phyloP scores from a whole-genome alignment of 1,139 yeast species.

The Debaryomycetaceae sp. region DNA sequence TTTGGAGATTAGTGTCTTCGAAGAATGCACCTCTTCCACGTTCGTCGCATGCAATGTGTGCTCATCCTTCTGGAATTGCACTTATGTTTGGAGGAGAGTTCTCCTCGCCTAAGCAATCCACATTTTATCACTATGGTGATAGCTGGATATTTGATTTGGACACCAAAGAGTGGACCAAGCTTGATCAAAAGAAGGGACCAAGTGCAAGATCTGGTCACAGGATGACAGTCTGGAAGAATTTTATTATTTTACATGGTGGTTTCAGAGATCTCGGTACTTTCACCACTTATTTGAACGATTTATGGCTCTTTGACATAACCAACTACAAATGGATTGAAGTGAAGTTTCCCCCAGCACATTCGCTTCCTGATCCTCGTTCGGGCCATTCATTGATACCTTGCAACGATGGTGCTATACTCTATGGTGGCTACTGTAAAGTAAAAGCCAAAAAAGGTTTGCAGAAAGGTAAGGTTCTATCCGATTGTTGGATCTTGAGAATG shows the following conservation, averaged over 20 bases:
- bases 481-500: conserved; percentile 87
- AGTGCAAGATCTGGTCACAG: conserved; percentile 90
- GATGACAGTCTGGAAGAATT: conserved; percentile 88
- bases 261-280: conserved; percentile 85
- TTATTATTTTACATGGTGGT: conserved; percentile 82
- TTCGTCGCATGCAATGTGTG: conserved; percentile 90
- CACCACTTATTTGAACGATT: conserved; percentile 78
- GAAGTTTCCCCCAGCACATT: conserved; percentile 79
- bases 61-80: conserved; percentile 86
- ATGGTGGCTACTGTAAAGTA: conserved; percentile 94
- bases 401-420: conserved; percentile 78
- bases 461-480: conserved; percentile 88
- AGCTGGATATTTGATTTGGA: conserved; percentile 89
- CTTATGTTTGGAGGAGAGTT: conserved; percentile 95
- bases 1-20: conserved; percentile 77
- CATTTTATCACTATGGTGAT: conserved; percentile 95
- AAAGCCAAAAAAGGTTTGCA: conserved; percentile 87
- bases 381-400: conserved; percentile 88
- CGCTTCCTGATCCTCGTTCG: conserved; percentile 85
- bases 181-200: conserved; percentile 71
- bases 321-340: conserved; percentile 88
- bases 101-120: conserved; percentile 92
- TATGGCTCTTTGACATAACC: conserved; percentile 91
- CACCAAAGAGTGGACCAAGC: conserved; percentile 84
- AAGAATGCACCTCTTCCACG: conserved; percentile 90